phyloP scores from a whole-genome alignment of 352 stramenopile genomes.

The Globisporangium nagaii region DNA sequence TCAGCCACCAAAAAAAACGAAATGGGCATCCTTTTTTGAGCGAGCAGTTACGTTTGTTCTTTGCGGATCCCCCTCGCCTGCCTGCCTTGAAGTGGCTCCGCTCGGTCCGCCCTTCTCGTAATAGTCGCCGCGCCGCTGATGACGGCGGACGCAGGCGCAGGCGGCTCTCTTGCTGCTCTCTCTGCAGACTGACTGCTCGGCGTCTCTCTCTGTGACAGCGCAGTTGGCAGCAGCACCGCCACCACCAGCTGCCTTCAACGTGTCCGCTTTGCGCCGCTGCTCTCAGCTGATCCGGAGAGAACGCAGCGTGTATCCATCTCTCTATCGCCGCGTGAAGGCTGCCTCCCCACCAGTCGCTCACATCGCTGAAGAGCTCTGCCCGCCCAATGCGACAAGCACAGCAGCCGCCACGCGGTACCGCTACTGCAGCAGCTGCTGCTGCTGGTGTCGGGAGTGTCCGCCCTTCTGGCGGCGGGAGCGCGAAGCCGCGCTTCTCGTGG shows the following conservation, averaged over 20 bases:
- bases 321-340: background rate
- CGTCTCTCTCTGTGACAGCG: background rate
- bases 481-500: conserved; percentile 16
- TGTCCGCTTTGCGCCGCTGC: too few relatives aligned
- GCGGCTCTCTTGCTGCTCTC: background rate
- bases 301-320: background rate
- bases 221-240: too few relatives aligned
- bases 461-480: conserved; percentile 5
- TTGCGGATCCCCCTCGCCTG: too few relatives aligned
- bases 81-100: too few relatives aligned
- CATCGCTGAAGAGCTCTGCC: background rate
- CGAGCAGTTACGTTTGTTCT: too few relatives aligned
- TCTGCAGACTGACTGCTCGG: background rate
- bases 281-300: background rate
- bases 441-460: too few relatives aligned
- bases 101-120: conserved; percentile 5
- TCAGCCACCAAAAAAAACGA: too few relatives aligned
- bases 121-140: conserved; percentile 1
- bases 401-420: background rate
- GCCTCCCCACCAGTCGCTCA: background rate
- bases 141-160: background rate
- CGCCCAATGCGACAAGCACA: conserved; percentile 1
- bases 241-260: too few relatives aligned
- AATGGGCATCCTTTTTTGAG: too few relatives aligned
- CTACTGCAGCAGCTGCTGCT: background rate